Conservation (phyloP, 768 basidiomycete genomes). For the Melanogaster broomeanus region DNA sequence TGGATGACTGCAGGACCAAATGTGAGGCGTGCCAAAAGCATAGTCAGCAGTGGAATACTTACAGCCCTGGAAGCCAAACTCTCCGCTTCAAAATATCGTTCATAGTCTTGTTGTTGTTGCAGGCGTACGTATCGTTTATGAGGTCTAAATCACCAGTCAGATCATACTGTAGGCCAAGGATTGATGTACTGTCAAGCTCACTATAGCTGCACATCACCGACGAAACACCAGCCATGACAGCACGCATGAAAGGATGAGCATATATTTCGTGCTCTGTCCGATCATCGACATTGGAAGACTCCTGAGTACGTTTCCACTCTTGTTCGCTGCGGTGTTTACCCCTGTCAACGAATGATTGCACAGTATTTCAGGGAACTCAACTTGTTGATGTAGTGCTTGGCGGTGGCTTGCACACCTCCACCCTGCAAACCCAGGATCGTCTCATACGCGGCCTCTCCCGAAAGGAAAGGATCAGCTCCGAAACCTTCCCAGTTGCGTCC, state of each 20-base stretch:
- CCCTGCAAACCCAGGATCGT: constrained; percentile 82
- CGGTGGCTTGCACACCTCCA: constrained; percentile 84
- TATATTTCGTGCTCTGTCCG: constrained; percentile 58
- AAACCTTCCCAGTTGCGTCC: constrained; percentile 98
- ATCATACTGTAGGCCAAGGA: neutral
- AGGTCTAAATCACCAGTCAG: constrained; percentile 39
- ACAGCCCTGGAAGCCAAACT: constrained; percentile 71
- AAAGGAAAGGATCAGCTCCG: constrained; percentile 84
- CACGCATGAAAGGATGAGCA: constrained; percentile 55
- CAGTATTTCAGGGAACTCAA: constrained; percentile 33
- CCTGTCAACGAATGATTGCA: neutral
- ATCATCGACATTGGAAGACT: constrained; percentile 42
- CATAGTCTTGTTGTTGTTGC: constrained; percentile 60
- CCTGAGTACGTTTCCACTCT: constrained; percentile 34
- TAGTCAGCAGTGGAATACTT: constrained; percentile 2
- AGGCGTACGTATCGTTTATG: constrained; percentile 62
- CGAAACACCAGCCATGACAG: constrained; percentile 65
- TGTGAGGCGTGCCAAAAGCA: neutral
- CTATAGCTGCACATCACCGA: constrained; percentile 70
- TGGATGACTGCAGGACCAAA: constrained; percentile 39
- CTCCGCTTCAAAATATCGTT: constrained; percentile 65
- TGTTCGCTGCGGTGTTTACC: constrained; percentile 30
- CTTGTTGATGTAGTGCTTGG: constrained; percentile 81
- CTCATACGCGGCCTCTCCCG: constrained; percentile 75
- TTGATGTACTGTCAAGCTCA: constrained; percentile 20